Percentiles rank a stretch among this genome's conserved stretches.
phyloP scores from a whole-genome alignment of 495 filamentous ascomycete species.

The Glonium stellatum region DNA sequence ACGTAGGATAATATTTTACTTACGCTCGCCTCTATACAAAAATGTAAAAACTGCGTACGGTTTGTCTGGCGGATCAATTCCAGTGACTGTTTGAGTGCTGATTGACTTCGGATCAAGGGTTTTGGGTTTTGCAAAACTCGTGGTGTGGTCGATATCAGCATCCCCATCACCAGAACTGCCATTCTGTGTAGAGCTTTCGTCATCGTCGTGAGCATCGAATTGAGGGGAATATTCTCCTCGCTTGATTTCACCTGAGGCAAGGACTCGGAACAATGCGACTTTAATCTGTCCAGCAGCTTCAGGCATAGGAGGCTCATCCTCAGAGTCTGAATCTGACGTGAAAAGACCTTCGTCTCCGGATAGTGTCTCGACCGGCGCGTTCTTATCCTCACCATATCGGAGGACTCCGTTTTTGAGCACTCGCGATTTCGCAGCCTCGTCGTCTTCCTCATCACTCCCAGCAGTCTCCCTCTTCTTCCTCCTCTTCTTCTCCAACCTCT shows the following conservation, averaged over 20 bases:
- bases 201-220: conserved; percentile 93
- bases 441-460: conserved; percentile 37
- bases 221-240: conserved; percentile 96
- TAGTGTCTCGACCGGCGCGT: conserved; percentile 64
- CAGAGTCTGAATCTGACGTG: conserved; percentile 61
- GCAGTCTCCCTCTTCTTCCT: conserved; percentile 51
- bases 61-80: conserved; percentile 91
- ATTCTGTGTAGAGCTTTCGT: conserved; percentile 49
- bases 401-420: conserved; percentile 52
- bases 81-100: conserved; percentile 95
- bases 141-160: conserved; percentile 88
- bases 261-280: conserved; percentile 88
- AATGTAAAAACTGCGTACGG: conserved; percentile 98
- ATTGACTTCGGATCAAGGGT: conserved; percentile 93
- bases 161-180: conserved; percentile 40
- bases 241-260: conserved; percentile 95
- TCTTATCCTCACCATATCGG: conserved; percentile 67
- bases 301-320: conserved; percentile 75
- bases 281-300: conserved; percentile 98
- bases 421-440: conserved; percentile 41
- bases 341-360: conserved; percentile 64
- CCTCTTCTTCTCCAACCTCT: conserved; percentile 81
- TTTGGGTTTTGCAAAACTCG: conserved; percentile 97
- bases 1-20: conserved; percentile 39
- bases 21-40: conserved; percentile 93